Base-by-base conservation (phyloP, 148 eudicot genomes). In the Cornus suecica region DNA sequence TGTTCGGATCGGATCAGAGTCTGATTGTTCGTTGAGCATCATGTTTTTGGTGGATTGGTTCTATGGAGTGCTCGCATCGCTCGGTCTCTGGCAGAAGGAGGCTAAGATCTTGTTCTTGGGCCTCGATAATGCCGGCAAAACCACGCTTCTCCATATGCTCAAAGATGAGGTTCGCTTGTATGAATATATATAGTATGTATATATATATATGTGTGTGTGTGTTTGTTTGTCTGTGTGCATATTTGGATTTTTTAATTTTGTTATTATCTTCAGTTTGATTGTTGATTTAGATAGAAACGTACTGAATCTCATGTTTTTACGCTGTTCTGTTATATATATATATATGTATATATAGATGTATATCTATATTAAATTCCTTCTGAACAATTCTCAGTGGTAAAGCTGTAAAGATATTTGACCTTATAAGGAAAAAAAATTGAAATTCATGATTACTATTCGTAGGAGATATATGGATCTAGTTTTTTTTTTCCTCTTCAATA, bases 21-120 rank as follows among this genome's bases (percentile, higher is more conserved):
- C 11, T 10, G 20, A 29, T 56, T 71, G 9, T 20, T 26, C 10
- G 37, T 37, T 25, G 24, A 58, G 23, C 20, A 72, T 45, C 76
- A 86, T 86, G 89, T 86, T 86, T 75, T 67, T 86, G 79, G 52
- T 84, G 30, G 89, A 86, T 79, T 86, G 89, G 89, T 86, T 86
- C 71, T 86, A 86, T 32, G 89, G 89, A 13, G 74, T 86, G 15
- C 71, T 86, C 20, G 83, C 87, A 11, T 84, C 87, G 1, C 77
- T 86, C 27, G 89, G 87, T 52, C 73, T 86, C 54, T 81, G 81
- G 81, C 85, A 79, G 18, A 81, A 86, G 75, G 84, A 81, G 82
- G 84, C 80, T 16, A 86, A 81, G 83, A 81, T 84, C 69, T 56
- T 87, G 80, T 87, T 87, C 69, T 74, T 86, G 52, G 89, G 89